These are phyloP conservation scores for Saccharomycopsis phalli DNA, from an alignment of 1,139 yeast species.

Conservation along the genomic window DNA sequence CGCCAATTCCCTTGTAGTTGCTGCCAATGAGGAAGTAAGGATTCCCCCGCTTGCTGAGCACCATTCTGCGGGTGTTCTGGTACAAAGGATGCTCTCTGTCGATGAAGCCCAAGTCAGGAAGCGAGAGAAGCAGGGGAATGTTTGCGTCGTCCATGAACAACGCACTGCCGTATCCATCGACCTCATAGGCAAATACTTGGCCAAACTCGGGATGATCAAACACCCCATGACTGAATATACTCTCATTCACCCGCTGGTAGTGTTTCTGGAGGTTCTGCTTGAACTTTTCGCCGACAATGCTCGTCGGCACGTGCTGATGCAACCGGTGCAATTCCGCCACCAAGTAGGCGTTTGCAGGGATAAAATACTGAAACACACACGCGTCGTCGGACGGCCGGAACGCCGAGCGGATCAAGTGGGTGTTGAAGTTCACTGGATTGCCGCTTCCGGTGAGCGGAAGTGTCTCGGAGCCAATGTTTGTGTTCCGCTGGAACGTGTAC, in stretches of 20 bases:
- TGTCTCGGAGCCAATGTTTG: constrained; percentile 75
- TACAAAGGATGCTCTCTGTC: constrained; percentile 47
- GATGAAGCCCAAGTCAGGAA: constrained; percentile 73
- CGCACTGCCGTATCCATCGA: constrained; percentile 77
- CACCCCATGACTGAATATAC: constrained; percentile 57
- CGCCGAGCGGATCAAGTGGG: constrained; percentile 75
- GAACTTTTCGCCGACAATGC: constrained; percentile 19
- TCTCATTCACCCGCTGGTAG: constrained; percentile 42
- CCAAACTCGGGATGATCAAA: constrained; percentile 63
- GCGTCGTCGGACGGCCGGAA: constrained; percentile 91
- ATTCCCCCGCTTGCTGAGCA: constrained; percentile 59
- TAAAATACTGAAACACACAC: constrained; percentile 65
- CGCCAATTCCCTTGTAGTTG: constrained; percentile 71
- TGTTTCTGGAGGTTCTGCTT: constrained; percentile 24
- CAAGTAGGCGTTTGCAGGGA: constrained; percentile 82
- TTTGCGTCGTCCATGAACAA: constrained; percentile 87
- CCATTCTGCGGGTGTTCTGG: constrained; percentile 72
- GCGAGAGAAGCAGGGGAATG: constrained; percentile 69
- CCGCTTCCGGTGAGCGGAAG: constrained; percentile 72
- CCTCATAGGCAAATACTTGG: constrained; percentile 76
- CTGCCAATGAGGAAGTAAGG: constrained; percentile 66
- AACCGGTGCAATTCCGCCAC: constrained; percentile 48
- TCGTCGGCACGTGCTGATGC: constrained; percentile 19
- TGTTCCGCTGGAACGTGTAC: constrained; percentile 65
- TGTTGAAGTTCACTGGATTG: constrained; percentile 65